Percentiles rank a stretch among this genome's conserved stretches.
Evolutionary conservation across 2,329 filamentous ascomycete genomes (phyloP).

Genomic region (Aureobasidium leucospermi): DNA sequence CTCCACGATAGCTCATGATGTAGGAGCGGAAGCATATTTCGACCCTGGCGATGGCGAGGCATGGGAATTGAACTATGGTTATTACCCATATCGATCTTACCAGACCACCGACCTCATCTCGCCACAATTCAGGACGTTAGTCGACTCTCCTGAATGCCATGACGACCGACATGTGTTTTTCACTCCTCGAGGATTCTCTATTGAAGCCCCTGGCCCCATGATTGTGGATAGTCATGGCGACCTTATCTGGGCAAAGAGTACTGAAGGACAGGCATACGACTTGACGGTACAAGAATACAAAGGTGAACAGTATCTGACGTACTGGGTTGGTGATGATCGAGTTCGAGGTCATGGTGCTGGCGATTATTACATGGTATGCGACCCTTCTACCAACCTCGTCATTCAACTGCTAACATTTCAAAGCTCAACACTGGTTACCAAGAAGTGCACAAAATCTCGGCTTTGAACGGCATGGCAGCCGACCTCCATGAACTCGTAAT

Average conservation of each 20-base stretch:
- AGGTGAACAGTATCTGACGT: constrained; percentile 31
- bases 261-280: constrained; percentile 28
- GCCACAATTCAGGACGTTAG: constrained; percentile 9
- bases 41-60: constrained; percentile 14
- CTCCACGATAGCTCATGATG: not conserved
- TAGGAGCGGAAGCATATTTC: constrained; percentile 3
- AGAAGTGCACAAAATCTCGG: constrained; percentile 31
- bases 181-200: constrained; percentile 26
- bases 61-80: constrained; percentile 15
- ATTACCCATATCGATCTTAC: constrained; percentile 13
- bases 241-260: constrained; percentile 26
- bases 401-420: not conserved
- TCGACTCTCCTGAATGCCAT: constrained; percentile 6
- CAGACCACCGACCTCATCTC: constrained; percentile 13
- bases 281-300: constrained; percentile 29
- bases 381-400: too few relatives aligned
- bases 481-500: constrained; percentile 40
- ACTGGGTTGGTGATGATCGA: constrained; percentile 32
- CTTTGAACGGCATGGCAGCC: constrained; percentile 29
- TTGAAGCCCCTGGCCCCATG: constrained; percentile 26
- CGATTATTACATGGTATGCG: constrained; percentile 27
- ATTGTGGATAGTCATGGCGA: constrained; percentile 26
- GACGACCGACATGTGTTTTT: constrained; percentile 21
- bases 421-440: constrained; percentile 29
- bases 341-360: constrained; percentile 29